Conservation (phyloP, 148 eudicot genomes). For the Drosera capensis region DNA sequence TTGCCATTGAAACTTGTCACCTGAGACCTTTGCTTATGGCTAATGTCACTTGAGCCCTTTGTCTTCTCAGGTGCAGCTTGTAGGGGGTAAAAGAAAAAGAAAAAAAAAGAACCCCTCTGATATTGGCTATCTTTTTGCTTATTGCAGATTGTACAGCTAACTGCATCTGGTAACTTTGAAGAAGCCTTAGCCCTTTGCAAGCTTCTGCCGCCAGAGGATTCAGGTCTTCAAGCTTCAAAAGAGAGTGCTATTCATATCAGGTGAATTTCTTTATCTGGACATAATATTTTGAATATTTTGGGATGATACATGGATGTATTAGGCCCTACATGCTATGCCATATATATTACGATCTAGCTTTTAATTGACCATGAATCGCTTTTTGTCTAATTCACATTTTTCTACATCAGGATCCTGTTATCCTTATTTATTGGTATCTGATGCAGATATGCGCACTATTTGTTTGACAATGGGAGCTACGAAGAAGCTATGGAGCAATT, state of each 20-base stretch:
- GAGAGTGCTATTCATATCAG: constrained; percentile 96
- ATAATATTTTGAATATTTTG: not conserved
- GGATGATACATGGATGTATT: too few species aligned
- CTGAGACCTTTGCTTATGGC: too few species aligned
- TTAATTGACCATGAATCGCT: too few species aligned
- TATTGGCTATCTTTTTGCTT: not conserved
- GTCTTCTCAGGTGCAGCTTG: too few species aligned
- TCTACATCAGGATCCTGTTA: too few species aligned
- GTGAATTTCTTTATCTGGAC: constrained; percentile 15
- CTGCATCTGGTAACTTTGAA: constrained; percentile 97
- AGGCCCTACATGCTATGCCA: too few species aligned
- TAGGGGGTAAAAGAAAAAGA: too few species aligned
- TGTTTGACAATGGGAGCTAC: constrained; percentile 91
- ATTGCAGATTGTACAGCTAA: constrained; percentile 89
- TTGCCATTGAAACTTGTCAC: too few species aligned
- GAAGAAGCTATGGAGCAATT: constrained; percentile 99
- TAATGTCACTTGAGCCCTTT: too few species aligned
- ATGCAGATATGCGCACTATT: constrained; percentile 83
- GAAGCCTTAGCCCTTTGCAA: constrained; percentile 93
- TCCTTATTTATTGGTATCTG: constrained; percentile 4
- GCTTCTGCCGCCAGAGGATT: constrained; percentile 92
- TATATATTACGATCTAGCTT: too few species aligned
- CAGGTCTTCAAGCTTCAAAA: constrained; percentile 86
- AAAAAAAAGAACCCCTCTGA: too few species aligned
- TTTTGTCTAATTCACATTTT: too few species aligned